These are phyloP conservation scores for Aspergillus sp. DNA, from an alignment of 2,329 filamentous ascomycete species.

Conservation along the genomic window DNA sequence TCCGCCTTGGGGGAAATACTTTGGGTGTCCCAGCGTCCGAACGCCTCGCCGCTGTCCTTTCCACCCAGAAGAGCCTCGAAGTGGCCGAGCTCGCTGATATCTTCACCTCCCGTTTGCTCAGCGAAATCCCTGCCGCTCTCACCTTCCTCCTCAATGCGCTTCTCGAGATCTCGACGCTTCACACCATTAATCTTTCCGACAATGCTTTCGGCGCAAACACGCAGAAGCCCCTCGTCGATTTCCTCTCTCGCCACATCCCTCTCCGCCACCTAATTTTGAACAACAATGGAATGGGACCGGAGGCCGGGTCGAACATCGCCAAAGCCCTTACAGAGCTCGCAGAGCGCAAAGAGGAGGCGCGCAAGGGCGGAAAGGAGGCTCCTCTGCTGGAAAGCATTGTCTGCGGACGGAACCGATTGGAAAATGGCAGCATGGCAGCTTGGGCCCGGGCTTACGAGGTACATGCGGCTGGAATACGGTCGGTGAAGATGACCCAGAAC, in stretches of 20 bases:
- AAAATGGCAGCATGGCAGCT: constrained; percentile 93
- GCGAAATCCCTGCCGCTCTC: constrained; percentile 89
- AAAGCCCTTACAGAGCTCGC: constrained; percentile 83
- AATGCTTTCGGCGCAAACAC: constrained; percentile 98
- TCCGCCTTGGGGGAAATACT: constrained; percentile 87
- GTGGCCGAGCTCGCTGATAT: constrained; percentile 93
- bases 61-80: constrained; percentile 78
- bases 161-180: constrained; percentile 79
- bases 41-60: constrained; percentile 77
- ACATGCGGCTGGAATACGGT: constrained; percentile 73
- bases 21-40: constrained; percentile 86
- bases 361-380: constrained; percentile 62
- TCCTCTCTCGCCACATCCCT: constrained; percentile 82
- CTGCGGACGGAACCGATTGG: constrained; percentile 91
- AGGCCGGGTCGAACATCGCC: constrained; percentile 84
- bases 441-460: constrained; percentile 88
- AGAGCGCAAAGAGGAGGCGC: constrained; percentile 74
- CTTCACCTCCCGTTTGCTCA: constrained; percentile 90
- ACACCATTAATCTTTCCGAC: constrained; percentile 93
- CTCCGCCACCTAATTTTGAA: constrained; percentile 94
- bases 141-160: constrained; percentile 82
- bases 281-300: constrained; percentile 95
- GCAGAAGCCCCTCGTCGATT: constrained; percentile 86
- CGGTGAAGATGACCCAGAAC: constrained; percentile 97
- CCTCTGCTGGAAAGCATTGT: constrained; percentile 93